Evolutionary conservation across 2,329 filamentous ascomycete species (phyloP).

Genomic region (Cladosporium sp.): DNA sequence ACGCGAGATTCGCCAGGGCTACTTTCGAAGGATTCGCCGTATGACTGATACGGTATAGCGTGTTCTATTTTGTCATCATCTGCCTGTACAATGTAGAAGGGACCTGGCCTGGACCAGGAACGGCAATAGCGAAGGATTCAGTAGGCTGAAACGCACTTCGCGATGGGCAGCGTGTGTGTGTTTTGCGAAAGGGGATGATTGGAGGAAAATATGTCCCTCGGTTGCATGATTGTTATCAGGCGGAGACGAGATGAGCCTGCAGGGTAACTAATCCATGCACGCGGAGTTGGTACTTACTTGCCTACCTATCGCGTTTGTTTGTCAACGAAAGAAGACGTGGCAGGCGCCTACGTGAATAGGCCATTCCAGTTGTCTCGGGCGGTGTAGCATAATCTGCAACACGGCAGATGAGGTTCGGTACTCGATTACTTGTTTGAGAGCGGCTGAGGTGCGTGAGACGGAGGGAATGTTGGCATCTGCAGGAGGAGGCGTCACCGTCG

Average conservation of each 20-base stretch:
- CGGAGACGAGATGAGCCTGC: slow-evolving; percentile 4
- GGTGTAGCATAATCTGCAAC: slow-evolving; percentile 6
- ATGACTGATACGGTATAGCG: slow-evolving; percentile 11
- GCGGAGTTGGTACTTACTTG: not conserved
- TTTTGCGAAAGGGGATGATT: not conserved
- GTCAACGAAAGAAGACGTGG: not conserved
- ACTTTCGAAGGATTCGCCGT: slow-evolving; percentile 1
- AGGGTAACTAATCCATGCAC: not conserved
- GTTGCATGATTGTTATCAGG: not conserved
- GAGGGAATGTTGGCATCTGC: not conserved
- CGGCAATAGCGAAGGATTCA: slow-evolving; percentile 5
- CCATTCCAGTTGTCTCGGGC: not conserved
- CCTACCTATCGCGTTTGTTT: not conserved
- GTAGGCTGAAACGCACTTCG: slow-evolving; percentile 13
- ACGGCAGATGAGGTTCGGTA: not conserved
- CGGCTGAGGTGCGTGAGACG: slow-evolving; percentile 6
- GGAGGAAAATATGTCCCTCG: not conserved
- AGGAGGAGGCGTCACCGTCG: slow-evolving; percentile 1
- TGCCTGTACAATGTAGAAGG: not conserved
- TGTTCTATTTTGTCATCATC: slow-evolving; percentile 6
- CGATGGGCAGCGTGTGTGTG: not conserved
- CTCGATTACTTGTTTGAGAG: not conserved
- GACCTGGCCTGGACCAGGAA: slow-evolving; percentile 7
- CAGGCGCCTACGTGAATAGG: not conserved
- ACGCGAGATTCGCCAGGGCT: not conserved